These are phyloP conservation scores for Citrus trifoliata DNA, from an alignment of 345 rosid genomes.

Conservation along the genomic window DNA sequence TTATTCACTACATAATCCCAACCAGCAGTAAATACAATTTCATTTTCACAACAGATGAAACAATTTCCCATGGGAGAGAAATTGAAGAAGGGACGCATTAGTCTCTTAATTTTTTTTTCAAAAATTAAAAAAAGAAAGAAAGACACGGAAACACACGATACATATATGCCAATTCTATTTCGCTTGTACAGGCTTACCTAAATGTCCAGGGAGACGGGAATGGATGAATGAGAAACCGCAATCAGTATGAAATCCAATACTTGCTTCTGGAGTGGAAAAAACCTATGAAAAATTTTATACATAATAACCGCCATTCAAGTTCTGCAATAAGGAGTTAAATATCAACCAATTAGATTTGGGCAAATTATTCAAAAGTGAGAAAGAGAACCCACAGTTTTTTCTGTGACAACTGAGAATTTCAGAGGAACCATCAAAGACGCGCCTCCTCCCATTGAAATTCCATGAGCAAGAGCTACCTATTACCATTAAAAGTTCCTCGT, in stretches of 20 bases:
- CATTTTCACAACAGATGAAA: not conserved
- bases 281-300: slow-evolving; percentile 38
- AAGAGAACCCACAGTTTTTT: slow-evolving; percentile 66
- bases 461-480: slow-evolving; percentile 84
- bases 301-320: not conserved
- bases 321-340: not conserved
- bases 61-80: not conserved
- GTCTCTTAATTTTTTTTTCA: not conserved
- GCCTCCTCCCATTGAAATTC: slow-evolving; percentile 98
- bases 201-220: slow-evolving; percentile 77
- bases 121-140: not conserved
- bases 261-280: slow-evolving; percentile 92
- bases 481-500: not conserved
- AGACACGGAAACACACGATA: not conserved
- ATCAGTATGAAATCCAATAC: slow-evolving; percentile 92
- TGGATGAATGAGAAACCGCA: slow-evolving; percentile 84
- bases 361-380: not conserved
- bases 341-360: not conserved
- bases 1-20: not conserved
- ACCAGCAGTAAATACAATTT: not conserved
- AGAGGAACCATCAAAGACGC: slow-evolving; percentile 89
- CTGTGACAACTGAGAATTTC: slow-evolving; percentile 93
- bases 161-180: slow-evolving; percentile 2
- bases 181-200: slow-evolving; percentile 50
- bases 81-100: not conserved